These are phyloP conservation scores for Lentinula edodes DNA, from an alignment of 768 basidiomycete genomes.

Conservation along the genomic window DNA sequence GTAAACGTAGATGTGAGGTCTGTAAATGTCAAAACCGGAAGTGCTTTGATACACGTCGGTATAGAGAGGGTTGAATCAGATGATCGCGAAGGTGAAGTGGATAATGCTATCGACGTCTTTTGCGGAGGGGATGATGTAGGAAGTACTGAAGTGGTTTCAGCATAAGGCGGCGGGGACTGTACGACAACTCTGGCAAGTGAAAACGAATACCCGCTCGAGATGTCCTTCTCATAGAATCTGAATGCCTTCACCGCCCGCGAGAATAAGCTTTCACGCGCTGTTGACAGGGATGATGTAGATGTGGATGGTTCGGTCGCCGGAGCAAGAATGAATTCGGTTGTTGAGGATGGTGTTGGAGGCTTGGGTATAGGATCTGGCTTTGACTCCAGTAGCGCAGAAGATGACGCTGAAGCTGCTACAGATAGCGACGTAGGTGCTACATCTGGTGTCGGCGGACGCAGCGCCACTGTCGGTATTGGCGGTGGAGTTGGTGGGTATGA, in stretches of 20 bases:
- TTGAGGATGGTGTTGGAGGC: conserved; percentile 12
- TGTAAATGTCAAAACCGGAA: conserved; percentile 37
- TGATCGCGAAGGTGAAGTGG: conserved; percentile 12
- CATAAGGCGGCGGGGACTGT: conserved; percentile 3
- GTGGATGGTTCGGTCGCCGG: conserved; percentile 20
- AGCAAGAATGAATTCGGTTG: conserved; percentile 24
- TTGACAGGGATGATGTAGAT: conserved; percentile 10
- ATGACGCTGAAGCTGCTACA: conserved; percentile 3
- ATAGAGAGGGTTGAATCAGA: conserved; percentile 23
- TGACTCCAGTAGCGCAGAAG: conserved; percentile 15
- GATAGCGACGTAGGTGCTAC: background rate
- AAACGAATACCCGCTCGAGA: conserved; percentile 3
- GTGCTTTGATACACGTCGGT: background rate
- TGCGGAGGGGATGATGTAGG: background rate
- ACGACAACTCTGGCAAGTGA: background rate
- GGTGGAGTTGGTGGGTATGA: conserved; percentile 31
- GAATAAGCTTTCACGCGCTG: conserved; percentile 5
- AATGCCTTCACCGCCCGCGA: conserved; percentile 24
- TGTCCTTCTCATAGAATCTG: conserved; percentile 17
- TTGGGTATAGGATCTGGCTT: background rate
- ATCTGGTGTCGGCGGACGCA: conserved; percentile 16
- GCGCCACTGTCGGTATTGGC: conserved; percentile 9
- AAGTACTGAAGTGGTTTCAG: background rate
- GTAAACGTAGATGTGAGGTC: conserved; percentile 46
- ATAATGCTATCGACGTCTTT: background rate